These are phyloP conservation scores for Pythium periplocum DNA, from an alignment of 352 stramenopile genomes.

Conservation along the genomic window DNA sequence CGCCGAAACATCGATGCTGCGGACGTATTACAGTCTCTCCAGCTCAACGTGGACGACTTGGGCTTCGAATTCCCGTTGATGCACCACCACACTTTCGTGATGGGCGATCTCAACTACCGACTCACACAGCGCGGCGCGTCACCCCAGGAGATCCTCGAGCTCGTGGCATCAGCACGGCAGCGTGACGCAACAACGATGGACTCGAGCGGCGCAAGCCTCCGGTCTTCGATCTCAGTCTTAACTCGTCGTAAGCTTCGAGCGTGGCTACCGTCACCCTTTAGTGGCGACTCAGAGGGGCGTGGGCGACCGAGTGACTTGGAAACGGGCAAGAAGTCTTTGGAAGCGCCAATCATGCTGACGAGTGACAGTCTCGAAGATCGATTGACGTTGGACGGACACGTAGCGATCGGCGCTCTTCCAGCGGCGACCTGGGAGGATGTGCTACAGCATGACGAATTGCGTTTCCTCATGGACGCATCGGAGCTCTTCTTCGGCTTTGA, in stretches of 20 bases:
- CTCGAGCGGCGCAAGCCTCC: too few relatives aligned
- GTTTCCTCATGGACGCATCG: conserved; percentile 33
- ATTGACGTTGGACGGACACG: not conserved
- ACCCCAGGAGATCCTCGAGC: conserved; percentile 52
- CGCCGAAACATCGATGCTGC: conserved; percentile 70
- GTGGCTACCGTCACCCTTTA: too few relatives aligned
- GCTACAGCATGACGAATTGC: conserved; percentile 67
- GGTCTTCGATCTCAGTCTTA: too few relatives aligned
- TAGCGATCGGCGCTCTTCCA: not conserved
- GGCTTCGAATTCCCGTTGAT: conserved; percentile 83
- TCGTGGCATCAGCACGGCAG: conserved; percentile 22
- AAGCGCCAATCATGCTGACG: conserved; percentile 6
- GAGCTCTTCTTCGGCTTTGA: conserved; percentile 77
- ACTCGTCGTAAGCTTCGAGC: too few relatives aligned
- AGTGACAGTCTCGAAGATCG: conserved; percentile 3
- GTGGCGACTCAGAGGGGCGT: too few relatives aligned
- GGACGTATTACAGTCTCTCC: conserved; percentile 70
- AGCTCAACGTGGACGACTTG: conserved; percentile 75
- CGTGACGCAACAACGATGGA: too few relatives aligned
- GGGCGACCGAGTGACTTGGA: conserved; percentile 9
- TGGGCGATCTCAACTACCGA: conserved; percentile 90
- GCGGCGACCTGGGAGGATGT: conserved; percentile 58
- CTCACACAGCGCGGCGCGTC: conserved; percentile 50
- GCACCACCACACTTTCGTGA: conserved; percentile 85
- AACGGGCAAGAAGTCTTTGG: not conserved